Evolutionary conservation across 2,329 filamentous ascomycete species (phyloP), one percentile per base, ranked within the genome.

Genomic region (Exophiala spinifera): DNA sequence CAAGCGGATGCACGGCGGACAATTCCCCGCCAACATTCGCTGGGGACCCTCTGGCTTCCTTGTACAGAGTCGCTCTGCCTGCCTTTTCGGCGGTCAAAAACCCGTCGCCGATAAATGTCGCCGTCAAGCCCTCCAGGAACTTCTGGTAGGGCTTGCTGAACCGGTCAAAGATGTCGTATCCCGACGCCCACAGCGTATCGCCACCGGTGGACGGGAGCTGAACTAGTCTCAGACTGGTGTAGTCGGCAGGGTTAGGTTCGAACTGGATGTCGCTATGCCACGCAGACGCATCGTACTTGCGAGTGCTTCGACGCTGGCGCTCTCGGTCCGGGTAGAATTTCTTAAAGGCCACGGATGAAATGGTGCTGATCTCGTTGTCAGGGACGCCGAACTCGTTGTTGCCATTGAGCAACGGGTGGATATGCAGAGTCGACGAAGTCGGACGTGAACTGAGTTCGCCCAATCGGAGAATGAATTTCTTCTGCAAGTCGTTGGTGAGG

Each of bases 111-210:
- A 76, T 78, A 47, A 74, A 80, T 0, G 78, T 81, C 2, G 77
- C 83, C 0, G 80, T 85, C 8, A 86, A 68, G 0, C 69, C 67
- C 51, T 86, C 82, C 21, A 86, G 74, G 66, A 86, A 85, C 20
- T 70, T 70, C 55, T 80, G 80, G 49, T 80, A 79, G 0, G 79
- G 72, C 1, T 73, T 42, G 47, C 50, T 56, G 46, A 88, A 74
- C 25, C 82, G 78, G 63, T 88, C 84, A 63, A 85, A 87, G 13
- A 86, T 69, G 61, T 87, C 83, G 64, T 86, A 86, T 0, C 82
- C 83, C 1, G 81, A 84, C 0, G 84, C 84, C 83, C 84, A 87
- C 4, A 87, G 28, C 75, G 49, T 75, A 74, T 42, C 80, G 13
- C 58, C 60, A 6, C 81, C 82, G 0, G 77, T 81, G 42, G 72